phyloP scores from a whole-genome alignment of 2,329 filamentous ascomycete species.

The Penicillium psychrosexuale region DNA sequence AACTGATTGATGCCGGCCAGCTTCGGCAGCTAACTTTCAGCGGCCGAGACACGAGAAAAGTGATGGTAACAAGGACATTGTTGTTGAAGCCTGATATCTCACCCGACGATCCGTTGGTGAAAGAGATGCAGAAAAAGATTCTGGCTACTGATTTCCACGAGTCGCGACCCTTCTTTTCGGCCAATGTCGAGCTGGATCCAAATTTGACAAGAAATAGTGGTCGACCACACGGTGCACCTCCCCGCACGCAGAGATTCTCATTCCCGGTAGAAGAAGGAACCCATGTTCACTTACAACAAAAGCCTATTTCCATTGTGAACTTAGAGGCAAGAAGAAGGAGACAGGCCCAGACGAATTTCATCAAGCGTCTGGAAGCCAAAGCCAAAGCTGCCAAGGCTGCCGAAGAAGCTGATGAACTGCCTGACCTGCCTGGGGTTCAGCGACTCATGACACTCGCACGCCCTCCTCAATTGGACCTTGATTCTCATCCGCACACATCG shows the following conservation, averaged over 20 bases:
- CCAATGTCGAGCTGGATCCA: slow-evolving; percentile 40
- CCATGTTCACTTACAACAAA: slow-evolving; percentile 37
- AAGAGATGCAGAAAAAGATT: slow-evolving; percentile 50
- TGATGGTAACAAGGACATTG: slow-evolving; percentile 51
- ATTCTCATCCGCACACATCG: slow-evolving; percentile 23
- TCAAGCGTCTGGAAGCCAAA: slow-evolving; percentile 21
- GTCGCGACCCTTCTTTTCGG: slow-evolving; percentile 46
- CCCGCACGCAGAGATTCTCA: slow-evolving; percentile 5
- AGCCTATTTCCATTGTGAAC: slow-evolving; percentile 32
- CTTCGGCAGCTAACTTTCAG: slow-evolving; percentile 54
- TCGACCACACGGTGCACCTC: slow-evolving; percentile 10
- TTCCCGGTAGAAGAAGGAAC: slow-evolving; percentile 35
- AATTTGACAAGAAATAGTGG: slow-evolving; percentile 30
- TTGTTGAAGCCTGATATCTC: slow-evolving; percentile 48
- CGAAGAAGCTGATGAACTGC: background rate
- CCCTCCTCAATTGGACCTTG: slow-evolving; percentile 12
- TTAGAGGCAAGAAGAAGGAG: slow-evolving; percentile 29
- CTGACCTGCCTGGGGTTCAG: background rate
- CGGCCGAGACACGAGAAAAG: slow-evolving; percentile 48
- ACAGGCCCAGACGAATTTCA: slow-evolving; percentile 25
- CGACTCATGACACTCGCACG: slow-evolving; percentile 33
- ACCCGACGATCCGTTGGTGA: slow-evolving; percentile 46
- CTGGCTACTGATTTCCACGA: slow-evolving; percentile 38
- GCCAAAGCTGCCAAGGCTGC: background rate
- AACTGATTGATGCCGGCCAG: slow-evolving; percentile 50